Base-by-base conservation (phyloP, 495 filamentous ascomycete genomes). In the Xylaria nigripes region DNA sequence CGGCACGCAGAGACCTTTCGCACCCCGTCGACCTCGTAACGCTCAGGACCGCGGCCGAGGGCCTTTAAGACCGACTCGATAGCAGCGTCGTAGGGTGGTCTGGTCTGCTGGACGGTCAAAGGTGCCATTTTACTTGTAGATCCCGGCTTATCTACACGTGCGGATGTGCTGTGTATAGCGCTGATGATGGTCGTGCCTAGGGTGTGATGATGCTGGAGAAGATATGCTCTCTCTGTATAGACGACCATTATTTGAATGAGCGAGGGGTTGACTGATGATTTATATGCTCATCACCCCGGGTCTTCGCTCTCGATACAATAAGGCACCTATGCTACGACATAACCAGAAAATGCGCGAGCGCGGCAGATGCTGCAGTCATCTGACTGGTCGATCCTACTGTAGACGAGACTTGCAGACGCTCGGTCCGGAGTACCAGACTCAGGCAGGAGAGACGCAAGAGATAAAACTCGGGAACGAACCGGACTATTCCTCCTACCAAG, bases 31-130 rank as follows among this genome's bases (percentile, higher is more conserved):
- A 67, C 59, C 52, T 67, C 64, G 41, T 67, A 67, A 34, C 52
- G 46, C 40, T 67, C 64, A 2, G 64, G 59, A 25, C 55, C 55
- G 7, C 55, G 54, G 12, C 59, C 61, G 12, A 67, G 55, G 12
- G 61, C 59, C 23, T 58, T 55, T 24, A 61, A 55, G 21, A 67
- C 53, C 18, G 52, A 43, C 15, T 61, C 54, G 55, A 67, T 67
- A 54, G 61, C 61, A 42, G 55, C 48, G 23, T 67, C 64, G 46
- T 67, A 67, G 6, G 64, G 64, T 10, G 64, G 64, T 59, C 64
- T 64, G 51, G 64, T 57, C 55, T 57, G 54, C 55, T 59, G 64
- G 54, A 64, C 58, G 48, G 61, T 55, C 34, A 57, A 59, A 52
- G 58, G 61, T 56, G 64, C 59, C 61, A 67, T 57, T 10, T 51